Conservation (phyloP, 441 rosid species). For the Bruguiera hainesii region DNA sequence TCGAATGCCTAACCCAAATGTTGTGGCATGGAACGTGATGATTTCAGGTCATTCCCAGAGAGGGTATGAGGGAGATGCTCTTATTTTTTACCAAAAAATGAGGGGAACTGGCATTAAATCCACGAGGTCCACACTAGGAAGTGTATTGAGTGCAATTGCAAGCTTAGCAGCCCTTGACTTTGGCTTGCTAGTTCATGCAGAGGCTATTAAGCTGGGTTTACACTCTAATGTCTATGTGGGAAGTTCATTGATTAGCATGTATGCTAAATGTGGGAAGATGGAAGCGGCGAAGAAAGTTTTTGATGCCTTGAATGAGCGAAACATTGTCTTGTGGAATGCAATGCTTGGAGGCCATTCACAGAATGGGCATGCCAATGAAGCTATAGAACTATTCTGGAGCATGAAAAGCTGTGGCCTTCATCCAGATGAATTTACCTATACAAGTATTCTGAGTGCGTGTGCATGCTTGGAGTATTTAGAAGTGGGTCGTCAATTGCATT, state of each 20-base stretch:
- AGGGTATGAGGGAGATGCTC: constrained; percentile 56
- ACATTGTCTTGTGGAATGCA: constrained; percentile 81
- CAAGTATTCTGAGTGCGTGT: constrained; percentile 80
- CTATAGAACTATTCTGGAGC: constrained; percentile 48
- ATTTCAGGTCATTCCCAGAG: constrained; percentile 82
- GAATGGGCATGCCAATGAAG: constrained; percentile 55
- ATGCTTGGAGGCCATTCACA: constrained; percentile 86
- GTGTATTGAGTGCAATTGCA: constrained; percentile 73
- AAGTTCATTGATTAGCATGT: constrained; percentile 80
- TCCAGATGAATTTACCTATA: constrained; percentile 77
- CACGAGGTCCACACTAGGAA: constrained; percentile 80
- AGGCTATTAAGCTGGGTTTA: constrained; percentile 83
- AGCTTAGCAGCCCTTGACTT: constrained; percentile 46
- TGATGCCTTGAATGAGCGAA: constrained; percentile 60
- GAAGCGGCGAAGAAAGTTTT: constrained; percentile 65
- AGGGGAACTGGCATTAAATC: constrained; percentile 60
- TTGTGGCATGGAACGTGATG: constrained; percentile 92
- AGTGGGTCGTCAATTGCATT: constrained; percentile 69
- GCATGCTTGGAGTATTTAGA: constrained; percentile 56
- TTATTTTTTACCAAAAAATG: constrained; percentile 55
- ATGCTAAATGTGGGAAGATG: constrained; percentile 65
- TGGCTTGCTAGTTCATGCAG: constrained; percentile 77
- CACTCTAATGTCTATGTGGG: constrained; percentile 73
- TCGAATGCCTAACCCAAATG: constrained; percentile 59
- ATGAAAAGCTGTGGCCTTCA: constrained; percentile 58